Base-by-base conservation (phyloP, 371 early-diverging fungal genomes). In the Mucor irregularis region DNA sequence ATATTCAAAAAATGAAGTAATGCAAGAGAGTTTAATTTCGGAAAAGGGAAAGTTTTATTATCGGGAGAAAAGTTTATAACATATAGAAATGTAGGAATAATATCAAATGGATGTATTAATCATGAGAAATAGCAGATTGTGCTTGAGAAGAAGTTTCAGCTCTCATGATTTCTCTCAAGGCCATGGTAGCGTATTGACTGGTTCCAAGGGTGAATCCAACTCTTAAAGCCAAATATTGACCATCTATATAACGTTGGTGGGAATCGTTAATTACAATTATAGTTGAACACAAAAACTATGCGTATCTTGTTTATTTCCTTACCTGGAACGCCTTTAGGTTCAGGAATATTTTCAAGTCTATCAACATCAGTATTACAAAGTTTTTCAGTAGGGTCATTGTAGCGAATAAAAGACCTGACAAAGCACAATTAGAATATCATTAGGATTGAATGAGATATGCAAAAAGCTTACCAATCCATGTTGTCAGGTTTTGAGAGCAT, bases 131-230 rank as follows among this genome's bases (percentile, higher is more conserved):
- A 35, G 44, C 29, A 11, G 66, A 53, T 56, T 76, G 76, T 16
- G 49, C 56, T 45, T 64, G 55, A 24, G 73, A 63, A 35, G 90
- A 82, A 4, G 96, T 95, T 29, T 90, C 91, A 30, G 80, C 70
- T 56, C 90, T 89, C 71, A 91, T 87, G 16, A 97, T 74, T 73
- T 99, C 99, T 26, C 98, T 84, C 45, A 99, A 69, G 17, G 93
- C 91, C 96, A 98, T 96, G 1, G 99, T 99, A 7, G 99, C 99
- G 71, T 99, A 99, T 49, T 89, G 85, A 34, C 95, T 91, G 1
- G 93, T 69, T 11, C 72, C 76, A 47, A 99, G 75, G 3, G 86
- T 87, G 61, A 99, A 87, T 49, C 80, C 76, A 26, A 96, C 69
- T 28, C 87, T 78, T 33, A 96, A 64, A 4, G 91, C 97, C 35